A percentile compares a stretch with the other conserved stretches of the same genome.
Conservation (phyloP, 106 monocot genomes). For the Dendrobium catenatum region DNA sequence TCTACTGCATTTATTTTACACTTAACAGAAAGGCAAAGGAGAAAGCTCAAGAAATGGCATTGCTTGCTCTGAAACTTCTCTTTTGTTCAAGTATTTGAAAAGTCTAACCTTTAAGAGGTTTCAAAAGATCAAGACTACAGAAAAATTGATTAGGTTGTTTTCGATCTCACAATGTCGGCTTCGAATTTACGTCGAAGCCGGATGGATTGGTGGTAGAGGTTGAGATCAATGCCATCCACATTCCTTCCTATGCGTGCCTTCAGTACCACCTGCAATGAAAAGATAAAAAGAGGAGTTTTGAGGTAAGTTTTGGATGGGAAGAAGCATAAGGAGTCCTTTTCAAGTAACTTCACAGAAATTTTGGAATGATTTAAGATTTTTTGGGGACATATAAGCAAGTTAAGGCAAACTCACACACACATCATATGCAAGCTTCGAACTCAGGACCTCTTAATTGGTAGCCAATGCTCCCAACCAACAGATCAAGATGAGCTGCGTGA, state of each 20-base stretch:
- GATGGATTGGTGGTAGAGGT: conserved; percentile 77
- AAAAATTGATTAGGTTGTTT: conserved; percentile 5
- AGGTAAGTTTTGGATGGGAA: too few relatives aligned
- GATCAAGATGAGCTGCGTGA: too few relatives aligned
- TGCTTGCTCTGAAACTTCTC: neutral
- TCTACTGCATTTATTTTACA: too few relatives aligned
- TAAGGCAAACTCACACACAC: too few relatives aligned
- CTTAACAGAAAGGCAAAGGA: too few relatives aligned
- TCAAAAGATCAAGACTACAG: neutral
- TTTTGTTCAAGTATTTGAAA: neutral
- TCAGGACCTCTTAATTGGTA: too few relatives aligned
- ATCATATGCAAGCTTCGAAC: too few relatives aligned
- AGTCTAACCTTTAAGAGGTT: neutral
- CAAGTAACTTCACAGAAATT: neutral
- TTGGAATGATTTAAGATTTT: too few relatives aligned
- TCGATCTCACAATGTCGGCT: conserved; percentile 21
- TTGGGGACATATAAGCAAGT: neutral
- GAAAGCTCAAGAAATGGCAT: too few relatives aligned
- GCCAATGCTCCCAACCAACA: too few relatives aligned
- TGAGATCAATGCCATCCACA: conserved; percentile 81
- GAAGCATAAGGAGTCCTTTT: neutral
- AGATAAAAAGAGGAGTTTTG: conserved; percentile 11
- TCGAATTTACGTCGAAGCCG: conserved; percentile 62
- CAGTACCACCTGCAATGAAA: conserved; percentile 37
- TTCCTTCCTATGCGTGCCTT: conserved; percentile 80